phyloP scores from a whole-genome alignment of 2,329 filamentous ascomycete species.

The Trichoderma atrobrunneum region DNA sequence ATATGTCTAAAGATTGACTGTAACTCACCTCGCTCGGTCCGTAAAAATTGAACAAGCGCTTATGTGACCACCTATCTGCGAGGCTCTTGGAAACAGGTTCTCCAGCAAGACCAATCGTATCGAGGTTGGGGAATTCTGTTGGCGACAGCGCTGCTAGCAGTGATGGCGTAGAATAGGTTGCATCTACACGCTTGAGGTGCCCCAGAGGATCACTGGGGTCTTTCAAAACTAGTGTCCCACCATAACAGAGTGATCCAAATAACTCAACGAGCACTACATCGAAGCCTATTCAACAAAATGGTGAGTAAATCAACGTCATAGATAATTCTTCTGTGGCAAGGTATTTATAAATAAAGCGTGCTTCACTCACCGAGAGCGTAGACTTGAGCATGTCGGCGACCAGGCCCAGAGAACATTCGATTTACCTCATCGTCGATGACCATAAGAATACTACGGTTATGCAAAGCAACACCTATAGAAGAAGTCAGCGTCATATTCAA shows the following conservation, averaged over 20 bases:
- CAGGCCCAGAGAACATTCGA: background rate
- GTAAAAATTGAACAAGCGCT: slow-evolving; percentile 3
- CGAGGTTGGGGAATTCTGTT: background rate
- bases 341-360: no score
- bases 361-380: background rate
- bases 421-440: background rate
- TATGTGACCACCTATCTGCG: background rate
- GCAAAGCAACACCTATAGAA: background rate
- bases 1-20: background rate
- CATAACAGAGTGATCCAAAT: background rate
- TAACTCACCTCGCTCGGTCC: background rate
- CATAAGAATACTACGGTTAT: background rate
- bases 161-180: background rate
- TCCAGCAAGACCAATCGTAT: background rate
- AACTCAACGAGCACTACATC: background rate
- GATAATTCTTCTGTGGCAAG: background rate
- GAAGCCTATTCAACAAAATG: background rate
- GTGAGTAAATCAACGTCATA: background rate
- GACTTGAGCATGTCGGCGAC: background rate
- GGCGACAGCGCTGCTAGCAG: background rate
- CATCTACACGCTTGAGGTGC: background rate
- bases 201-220: background rate
- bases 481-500: background rate
- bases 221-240: background rate
- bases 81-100: background rate